phyloP scores from a whole-genome alignment of 495 filamentous ascomycete species.

The Clavariopsis aquatica region DNA sequence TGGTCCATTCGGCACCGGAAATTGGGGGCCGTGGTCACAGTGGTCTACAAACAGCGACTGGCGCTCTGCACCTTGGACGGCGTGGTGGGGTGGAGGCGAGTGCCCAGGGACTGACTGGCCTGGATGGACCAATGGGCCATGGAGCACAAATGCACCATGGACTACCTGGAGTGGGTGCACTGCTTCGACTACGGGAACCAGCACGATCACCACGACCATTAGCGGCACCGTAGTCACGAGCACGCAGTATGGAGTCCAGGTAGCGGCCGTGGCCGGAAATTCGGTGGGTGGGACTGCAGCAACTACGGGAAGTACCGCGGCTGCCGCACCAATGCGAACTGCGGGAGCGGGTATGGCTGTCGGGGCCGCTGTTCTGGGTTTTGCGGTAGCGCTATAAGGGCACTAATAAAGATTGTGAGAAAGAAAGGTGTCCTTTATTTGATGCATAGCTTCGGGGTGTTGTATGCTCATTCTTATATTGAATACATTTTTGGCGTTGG shows the following conservation, averaged over 20 bases:
- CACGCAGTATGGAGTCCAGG: constrained; percentile 39
- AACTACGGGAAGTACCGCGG: constrained; percentile 1
- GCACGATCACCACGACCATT: constrained; percentile 38
- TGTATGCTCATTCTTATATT: neutral
- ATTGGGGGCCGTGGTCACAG: constrained; percentile 37
- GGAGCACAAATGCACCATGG: constrained; percentile 42
- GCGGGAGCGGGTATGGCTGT: constrained; percentile 18
- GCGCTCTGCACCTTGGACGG: constrained; percentile 40
- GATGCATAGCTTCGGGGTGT: constrained; percentile 15
- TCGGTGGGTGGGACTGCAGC: neutral
- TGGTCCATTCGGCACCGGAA: constrained; percentile 22
- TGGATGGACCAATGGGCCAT: constrained; percentile 42
- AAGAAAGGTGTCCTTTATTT: neutral
- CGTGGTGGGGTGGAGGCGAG: constrained; percentile 40
- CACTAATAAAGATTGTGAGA: neutral
- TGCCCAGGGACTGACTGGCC: constrained; percentile 42
- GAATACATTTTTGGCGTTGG: neutral
- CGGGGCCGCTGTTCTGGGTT: constrained; percentile 26
- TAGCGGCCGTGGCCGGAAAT: constrained; percentile 31
- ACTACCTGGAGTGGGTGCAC: constrained; percentile 43
- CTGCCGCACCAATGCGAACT: constrained; percentile 19
- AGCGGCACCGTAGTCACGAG: constrained; percentile 27
- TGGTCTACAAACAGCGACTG: constrained; percentile 31
- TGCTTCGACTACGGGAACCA: constrained; percentile 38
- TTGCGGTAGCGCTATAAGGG: constrained; percentile 21